phyloP scores from a whole-genome alignment of 257 asterid species.

The Penstemon eatonii region DNA sequence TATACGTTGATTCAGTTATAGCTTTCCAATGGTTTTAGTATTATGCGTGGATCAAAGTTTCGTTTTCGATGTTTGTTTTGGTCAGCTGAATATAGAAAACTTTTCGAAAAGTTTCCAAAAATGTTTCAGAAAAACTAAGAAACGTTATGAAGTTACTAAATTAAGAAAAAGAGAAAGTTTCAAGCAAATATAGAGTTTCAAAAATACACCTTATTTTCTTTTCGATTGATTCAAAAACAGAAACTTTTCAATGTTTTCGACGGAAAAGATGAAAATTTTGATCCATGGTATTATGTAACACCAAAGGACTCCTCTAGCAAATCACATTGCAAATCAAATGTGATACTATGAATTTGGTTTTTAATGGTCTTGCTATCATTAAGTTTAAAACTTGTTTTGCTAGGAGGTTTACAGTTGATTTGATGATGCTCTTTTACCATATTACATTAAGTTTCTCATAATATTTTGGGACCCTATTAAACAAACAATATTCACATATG shows the following conservation, averaged over 20 bases:
- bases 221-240: too few species aligned
- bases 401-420: neutral
- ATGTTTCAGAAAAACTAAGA: too few species aligned
- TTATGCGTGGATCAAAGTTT: neutral
- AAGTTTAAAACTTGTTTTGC: neutral
- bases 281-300: neutral
- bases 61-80: too few species aligned
- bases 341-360: constrained; percentile 15
- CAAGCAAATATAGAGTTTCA: too few species aligned
- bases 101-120: too few species aligned
- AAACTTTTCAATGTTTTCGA: too few species aligned
- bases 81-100: too few species aligned
- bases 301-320: neutral
- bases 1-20: neutral
- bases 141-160: too few species aligned
- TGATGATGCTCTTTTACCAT: neutral
- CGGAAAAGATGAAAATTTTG: too few species aligned
- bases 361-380: neutral
- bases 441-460: constrained; percentile 2
- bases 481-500: neutral
- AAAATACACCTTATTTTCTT: too few species aligned
- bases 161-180: too few species aligned
- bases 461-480: neutral
- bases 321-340: constrained; percentile 2
- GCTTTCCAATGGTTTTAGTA: neutral